Base-by-base conservation (phyloP, 768 basidiomycete species). In the Hemileccinum rubropunctum region DNA sequence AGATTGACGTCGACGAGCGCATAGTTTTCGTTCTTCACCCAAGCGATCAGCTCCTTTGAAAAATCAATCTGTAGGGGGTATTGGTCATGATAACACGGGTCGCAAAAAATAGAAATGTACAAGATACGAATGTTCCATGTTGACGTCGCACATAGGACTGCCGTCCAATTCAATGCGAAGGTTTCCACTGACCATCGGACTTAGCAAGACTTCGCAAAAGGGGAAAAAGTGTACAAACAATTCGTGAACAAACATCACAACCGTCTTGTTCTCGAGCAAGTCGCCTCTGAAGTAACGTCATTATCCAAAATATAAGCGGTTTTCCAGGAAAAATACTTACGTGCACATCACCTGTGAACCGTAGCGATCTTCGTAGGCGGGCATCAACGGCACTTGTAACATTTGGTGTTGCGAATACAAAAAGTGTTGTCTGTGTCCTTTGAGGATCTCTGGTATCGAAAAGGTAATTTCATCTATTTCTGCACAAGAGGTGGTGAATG, bases 231-330 rank as follows among this genome's bases (percentile, higher is more conserved):
- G 28, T 26, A 70, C 91, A 65, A 65, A 95, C 95, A 98, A 93
- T 73, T 98, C 95, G 70, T 99, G 97, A 6, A 89, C 82, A 61
- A 98, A 91, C 36, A 98, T 70, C 26, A 98, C 81, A 21, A 98
- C 61, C 0, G 87, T 91, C 27, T 81, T 71, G 47, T 87, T 85
- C 23, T 84, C 77, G 60, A 90, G 86, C 28, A 98, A 73, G 66
- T 95, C 88, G 39, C 76, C 70, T 28, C 95, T 97, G 52, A 14
- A 45, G 21, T 2, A 35, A 37, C 18, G 52, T 39, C 34, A 51
- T 44, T n/a, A 38, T 42, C 34, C 20, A 48, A 33, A 44, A 28
- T 15, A 44, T n/a, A 28, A 43, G 43, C 21, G 28, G 26, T 38
- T 41, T 32, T n/a, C 4, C n/a, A 23, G 27, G 23, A 34, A n/a